Evolutionary conservation across 306 rosid genomes (phyloP).

Genomic region (Amphicarpaea edgeworthii): DNA sequence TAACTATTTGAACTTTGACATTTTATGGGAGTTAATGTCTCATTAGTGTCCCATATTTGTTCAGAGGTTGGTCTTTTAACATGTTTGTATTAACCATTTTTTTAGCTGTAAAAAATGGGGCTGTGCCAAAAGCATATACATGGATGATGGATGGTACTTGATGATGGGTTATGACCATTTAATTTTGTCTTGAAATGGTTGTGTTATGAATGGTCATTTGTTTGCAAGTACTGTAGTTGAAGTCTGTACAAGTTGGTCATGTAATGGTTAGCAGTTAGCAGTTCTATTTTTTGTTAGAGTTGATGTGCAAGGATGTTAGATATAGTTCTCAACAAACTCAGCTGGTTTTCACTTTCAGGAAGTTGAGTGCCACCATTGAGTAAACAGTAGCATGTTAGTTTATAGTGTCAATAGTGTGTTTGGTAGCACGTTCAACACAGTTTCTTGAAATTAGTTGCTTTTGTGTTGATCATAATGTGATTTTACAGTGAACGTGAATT

Average conservation of each 20-base stretch:
- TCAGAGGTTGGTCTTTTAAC: slow-evolving; percentile 54
- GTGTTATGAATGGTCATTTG: slow-evolving; percentile 44
- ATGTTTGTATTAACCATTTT: slow-evolving; percentile 57
- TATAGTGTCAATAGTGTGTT: no score
- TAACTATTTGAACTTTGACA: slow-evolving; percentile 48
- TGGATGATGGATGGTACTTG: slow-evolving; percentile 46
- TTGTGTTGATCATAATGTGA: no score
- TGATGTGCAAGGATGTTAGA: not conserved
- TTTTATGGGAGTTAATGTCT: slow-evolving; percentile 71
- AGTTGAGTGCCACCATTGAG: not conserved
- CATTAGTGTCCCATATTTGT: slow-evolving; percentile 69
- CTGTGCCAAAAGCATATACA: slow-evolving; percentile 47
- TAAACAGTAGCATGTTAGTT: not conserved
- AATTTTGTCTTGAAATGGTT: slow-evolving; percentile 45
- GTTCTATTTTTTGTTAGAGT: slow-evolving; percentile 19
- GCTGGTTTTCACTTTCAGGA: not conserved
- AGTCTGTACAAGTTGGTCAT: slow-evolving; percentile 35
- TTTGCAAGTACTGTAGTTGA: slow-evolving; percentile 32
- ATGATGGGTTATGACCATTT: slow-evolving; percentile 41
- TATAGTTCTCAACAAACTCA: not conserved
- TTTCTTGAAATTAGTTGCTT: no score
- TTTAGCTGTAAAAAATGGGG: slow-evolving; percentile 55
- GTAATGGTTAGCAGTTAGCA: slow-evolving; percentile 25
- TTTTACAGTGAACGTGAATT: no score
- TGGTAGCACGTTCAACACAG: no score